Evolutionary conservation across 371 early-diverging fungal species (phyloP).

Genomic region (Zopfochytrium polystomum): DNA sequence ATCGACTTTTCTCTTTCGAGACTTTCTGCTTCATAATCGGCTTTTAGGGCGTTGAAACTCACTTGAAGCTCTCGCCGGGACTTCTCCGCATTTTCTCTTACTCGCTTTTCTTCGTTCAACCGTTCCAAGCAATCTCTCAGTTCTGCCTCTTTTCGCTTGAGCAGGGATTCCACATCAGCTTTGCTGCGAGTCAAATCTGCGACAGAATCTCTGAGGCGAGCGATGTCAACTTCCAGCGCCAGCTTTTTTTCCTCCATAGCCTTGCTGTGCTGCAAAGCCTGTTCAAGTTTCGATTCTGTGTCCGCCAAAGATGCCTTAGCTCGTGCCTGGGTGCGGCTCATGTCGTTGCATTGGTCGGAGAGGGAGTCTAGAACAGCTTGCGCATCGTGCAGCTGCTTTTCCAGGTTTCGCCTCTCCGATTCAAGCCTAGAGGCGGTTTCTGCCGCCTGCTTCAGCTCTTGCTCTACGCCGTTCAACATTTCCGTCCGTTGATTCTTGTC

Average conservation of each 20-base stretch:
- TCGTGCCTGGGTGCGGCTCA: conserved; percentile 47
- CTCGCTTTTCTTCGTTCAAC: conserved; percentile 48
- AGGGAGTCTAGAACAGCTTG: conserved; percentile 57
- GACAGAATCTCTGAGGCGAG: conserved; percentile 39
- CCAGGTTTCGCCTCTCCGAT: conserved; percentile 56
- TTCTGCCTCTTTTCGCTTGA: conserved; percentile 46
- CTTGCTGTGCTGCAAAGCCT: conserved; percentile 54
- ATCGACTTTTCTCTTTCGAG: conserved; percentile 58
- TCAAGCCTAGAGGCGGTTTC: conserved; percentile 49
- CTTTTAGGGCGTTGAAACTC: conserved; percentile 60
- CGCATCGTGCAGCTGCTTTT: conserved; percentile 55
- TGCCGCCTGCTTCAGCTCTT: conserved; percentile 44
- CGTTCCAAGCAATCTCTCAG: conserved; percentile 40
- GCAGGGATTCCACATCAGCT: conserved; percentile 42
- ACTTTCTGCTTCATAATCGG: conserved; percentile 61
- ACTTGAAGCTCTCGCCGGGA: conserved; percentile 57
- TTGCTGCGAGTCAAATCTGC: conserved; percentile 36
- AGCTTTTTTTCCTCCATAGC: conserved; percentile 51
- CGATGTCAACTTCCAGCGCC: conserved; percentile 54
- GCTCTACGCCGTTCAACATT: conserved; percentile 55
- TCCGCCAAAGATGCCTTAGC: conserved; percentile 52
- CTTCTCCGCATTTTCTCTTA: conserved; percentile 54
- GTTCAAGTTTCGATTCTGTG: conserved; percentile 57
- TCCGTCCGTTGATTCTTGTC: conserved; percentile 54
- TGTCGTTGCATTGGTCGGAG: conserved; percentile 54